These are phyloP conservation scores for Endogone sp. DNA, from an alignment of 192 early-diverging fungal genomes.

Conservation along the genomic window DNA sequence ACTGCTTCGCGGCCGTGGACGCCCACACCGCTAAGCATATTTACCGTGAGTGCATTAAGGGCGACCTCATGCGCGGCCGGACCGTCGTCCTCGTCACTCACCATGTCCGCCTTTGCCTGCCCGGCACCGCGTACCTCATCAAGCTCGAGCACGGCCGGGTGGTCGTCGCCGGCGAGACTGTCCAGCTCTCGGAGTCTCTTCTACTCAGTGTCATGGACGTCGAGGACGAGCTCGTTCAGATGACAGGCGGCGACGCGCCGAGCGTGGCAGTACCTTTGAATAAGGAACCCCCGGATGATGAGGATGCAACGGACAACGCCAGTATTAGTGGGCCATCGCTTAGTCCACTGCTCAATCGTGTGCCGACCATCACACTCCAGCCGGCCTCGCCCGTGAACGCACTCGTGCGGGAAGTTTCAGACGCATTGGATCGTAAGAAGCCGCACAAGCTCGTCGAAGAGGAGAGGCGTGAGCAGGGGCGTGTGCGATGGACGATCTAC, in stretches of 20 bases:
- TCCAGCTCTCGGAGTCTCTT: not conserved
- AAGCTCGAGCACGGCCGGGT: slow-evolving; percentile 49
- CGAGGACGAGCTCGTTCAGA: not conserved
- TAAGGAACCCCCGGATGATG: no score
- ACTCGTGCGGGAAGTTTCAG: not conserved
- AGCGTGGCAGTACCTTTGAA: not conserved
- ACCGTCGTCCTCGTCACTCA: slow-evolving; percentile 87
- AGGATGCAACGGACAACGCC: no score
- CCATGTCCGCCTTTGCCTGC: slow-evolving; percentile 57
- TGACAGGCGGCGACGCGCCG: not conserved
- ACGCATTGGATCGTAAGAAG: not conserved
- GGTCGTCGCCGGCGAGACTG: slow-evolving; percentile 15
- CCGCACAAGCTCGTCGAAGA: slow-evolving; percentile 23
- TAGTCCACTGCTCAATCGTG: not conserved
- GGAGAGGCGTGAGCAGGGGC: slow-evolving; percentile 77
- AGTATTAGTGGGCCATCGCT: no score
- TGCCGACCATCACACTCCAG: not conserved
- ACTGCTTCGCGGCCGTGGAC: slow-evolving; percentile 50
- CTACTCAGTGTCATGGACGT: not conserved
- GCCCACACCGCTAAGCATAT: slow-evolving; percentile 62
- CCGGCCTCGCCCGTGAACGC: not conserved
- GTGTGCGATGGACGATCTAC: slow-evolving; percentile 72
- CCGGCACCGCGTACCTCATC: slow-evolving; percentile 46
- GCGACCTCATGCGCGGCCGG: slow-evolving; percentile 63
- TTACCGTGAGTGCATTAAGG: slow-evolving; percentile 60